Conservation (phyloP, 345 rosid species). For the Salix arbutifolia region DNA sequence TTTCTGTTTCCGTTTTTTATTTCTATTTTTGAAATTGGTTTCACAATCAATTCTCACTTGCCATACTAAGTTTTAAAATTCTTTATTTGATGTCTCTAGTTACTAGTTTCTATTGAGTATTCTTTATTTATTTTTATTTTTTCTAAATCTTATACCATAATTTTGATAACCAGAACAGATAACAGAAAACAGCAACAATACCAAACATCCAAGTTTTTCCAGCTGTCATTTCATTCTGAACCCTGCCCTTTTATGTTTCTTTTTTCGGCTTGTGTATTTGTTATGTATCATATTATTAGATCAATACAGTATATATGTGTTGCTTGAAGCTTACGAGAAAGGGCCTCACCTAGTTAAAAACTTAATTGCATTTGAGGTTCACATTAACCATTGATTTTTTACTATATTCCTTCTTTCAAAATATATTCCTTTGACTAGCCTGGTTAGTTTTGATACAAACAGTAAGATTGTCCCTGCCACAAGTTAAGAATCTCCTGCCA, state of each 20-base stretch:
- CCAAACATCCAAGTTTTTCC: background rate
- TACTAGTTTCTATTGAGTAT: too few relatives aligned
- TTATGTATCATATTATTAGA: constrained; percentile 2
- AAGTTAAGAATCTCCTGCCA: background rate
- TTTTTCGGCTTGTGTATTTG: background rate
- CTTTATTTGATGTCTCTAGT: too few relatives aligned
- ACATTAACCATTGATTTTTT: background rate
- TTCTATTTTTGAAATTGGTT: too few relatives aligned
- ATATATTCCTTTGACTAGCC: background rate
- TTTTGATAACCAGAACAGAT: too few relatives aligned
- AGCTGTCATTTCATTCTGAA: background rate
- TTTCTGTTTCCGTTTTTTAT: too few relatives aligned
- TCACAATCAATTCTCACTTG: too few relatives aligned
- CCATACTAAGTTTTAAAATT: too few relatives aligned
- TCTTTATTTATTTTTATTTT: too few relatives aligned
- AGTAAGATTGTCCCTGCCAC: background rate
- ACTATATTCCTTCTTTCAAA: background rate
- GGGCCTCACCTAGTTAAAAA: background rate
- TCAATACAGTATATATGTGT: background rate
- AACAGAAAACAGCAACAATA: too few relatives aligned
- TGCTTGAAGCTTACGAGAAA: constrained; percentile 1
- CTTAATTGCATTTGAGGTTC: background rate
- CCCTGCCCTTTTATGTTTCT: background rate
- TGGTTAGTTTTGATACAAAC: background rate
- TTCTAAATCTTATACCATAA: too few relatives aligned